Percentiles rank a stretch among this genome's conserved stretches.
Evolutionary conservation across 768 basidiomycete species (phyloP).

Genomic region (Boletus pseudopeckii): DNA sequence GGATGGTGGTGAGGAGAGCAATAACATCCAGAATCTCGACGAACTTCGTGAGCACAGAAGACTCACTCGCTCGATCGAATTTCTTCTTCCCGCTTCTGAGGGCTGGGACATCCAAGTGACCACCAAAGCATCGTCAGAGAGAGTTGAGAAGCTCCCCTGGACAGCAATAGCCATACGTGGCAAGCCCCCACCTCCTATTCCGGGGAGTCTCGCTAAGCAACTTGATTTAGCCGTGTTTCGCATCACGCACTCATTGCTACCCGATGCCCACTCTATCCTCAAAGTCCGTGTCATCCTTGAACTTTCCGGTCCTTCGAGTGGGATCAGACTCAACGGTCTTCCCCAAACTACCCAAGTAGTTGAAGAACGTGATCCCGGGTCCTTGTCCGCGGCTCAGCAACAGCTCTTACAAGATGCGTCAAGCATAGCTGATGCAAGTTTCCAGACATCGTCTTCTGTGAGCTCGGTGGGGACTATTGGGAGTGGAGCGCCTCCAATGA

Average conservation of each 20-base stretch:
- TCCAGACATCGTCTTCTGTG: constrained; percentile 62
- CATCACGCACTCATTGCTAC: constrained; percentile 67
- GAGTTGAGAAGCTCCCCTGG: constrained; percentile 74
- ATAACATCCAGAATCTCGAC: constrained; percentile 47
- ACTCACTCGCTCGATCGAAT: constrained; percentile 76
- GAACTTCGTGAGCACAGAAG: constrained; percentile 70
- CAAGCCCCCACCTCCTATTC: constrained; percentile 31
- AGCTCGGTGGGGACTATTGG: constrained; percentile 46
- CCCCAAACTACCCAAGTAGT: constrained; percentile 62
- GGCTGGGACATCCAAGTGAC: constrained; percentile 88
- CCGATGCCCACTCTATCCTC: constrained; percentile 72
- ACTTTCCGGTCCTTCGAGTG: constrained; percentile 69
- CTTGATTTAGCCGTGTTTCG: constrained; percentile 59
- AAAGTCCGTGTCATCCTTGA: constrained; percentile 82
- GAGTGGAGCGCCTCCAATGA: constrained; percentile 28
- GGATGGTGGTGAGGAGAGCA: constrained; percentile 25
- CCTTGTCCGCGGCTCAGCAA: constrained; percentile 40
- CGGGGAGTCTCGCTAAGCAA: constrained; percentile 31
- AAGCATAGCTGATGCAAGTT: constrained; percentile 63
- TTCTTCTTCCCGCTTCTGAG: constrained; percentile 66
- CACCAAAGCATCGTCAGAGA: constrained; percentile 68
- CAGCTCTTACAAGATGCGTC: constrained; percentile 66
- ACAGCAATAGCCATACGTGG: constrained; percentile 54
- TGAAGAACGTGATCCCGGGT: constrained; percentile 65
- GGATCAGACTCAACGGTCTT: constrained; percentile 84